A percentile compares a stretch with the other conserved stretches of the same genome.
These are phyloP conservation scores for Modicella reniformis DNA, from an alignment of 371 early-diverging fungal genomes.

Conservation along the genomic window DNA sequence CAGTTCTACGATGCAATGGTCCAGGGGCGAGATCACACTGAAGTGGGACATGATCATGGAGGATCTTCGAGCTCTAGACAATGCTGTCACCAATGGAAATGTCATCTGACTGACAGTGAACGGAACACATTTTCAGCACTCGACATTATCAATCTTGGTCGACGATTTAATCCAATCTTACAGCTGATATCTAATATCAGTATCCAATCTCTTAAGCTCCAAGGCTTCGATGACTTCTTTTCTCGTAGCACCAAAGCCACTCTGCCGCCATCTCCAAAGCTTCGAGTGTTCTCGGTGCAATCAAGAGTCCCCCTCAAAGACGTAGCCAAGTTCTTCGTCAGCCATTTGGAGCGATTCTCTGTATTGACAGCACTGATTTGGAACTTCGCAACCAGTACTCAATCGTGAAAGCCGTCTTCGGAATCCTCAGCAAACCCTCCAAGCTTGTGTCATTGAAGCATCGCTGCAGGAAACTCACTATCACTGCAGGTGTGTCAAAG, in stretches of 20 bases:
- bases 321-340: not conserved
- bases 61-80: not conserved
- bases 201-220: conserved; percentile 7
- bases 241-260: not conserved
- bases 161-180: conserved; percentile 19
- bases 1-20: conserved; percentile 21
- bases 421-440: not conserved
- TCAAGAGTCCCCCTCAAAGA: not conserved
- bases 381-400: not conserved
- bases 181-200: conserved; percentile 7
- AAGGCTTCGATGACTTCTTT: conserved; percentile 14
- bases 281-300: conserved; percentile 7
- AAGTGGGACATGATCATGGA: conserved; percentile 7
- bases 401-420: not conserved
- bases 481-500: no score
- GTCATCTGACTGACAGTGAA: not conserved
- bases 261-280: not conserved
- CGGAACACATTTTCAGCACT: not conserved
- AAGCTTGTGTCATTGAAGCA: not conserved
- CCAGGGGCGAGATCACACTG: conserved; percentile 9
- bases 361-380: not conserved
- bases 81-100: not conserved
- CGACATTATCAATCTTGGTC: not conserved
- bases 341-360: not conserved
- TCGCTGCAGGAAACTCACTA: not conserved